Percentiles rank a stretch among this genome's conserved stretches.
These are phyloP conservation scores for Lepidium sativum DNA, from an alignment of 345 rosid species.

Conservation along the genomic window DNA sequence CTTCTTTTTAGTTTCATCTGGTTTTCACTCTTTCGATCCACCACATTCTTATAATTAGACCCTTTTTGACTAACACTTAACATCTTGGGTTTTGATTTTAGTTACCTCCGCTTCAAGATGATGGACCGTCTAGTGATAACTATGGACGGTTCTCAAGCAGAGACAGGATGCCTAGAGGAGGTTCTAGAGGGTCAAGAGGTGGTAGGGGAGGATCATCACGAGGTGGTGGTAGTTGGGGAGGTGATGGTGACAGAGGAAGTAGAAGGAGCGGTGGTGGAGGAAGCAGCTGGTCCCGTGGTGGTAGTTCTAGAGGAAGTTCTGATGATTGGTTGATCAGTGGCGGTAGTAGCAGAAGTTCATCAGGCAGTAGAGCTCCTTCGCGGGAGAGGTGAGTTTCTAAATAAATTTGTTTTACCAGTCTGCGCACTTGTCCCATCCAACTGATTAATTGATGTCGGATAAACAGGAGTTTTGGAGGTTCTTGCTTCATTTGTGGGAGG, in stretches of 20 bases:
- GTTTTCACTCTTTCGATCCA: neutral
- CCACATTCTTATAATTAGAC: neutral
- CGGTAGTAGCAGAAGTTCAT: constrained; percentile 30
- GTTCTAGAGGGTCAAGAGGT: constrained; percentile 34
- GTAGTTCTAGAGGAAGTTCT: constrained; percentile 39
- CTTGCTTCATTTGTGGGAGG: constrained; percentile 73
- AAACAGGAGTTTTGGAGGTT: constrained; percentile 65
- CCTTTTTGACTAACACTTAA: neutral
- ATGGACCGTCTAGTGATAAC: constrained; percentile 71
- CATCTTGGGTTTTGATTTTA: constrained; percentile 22
- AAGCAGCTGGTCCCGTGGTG: constrained; percentile 46
- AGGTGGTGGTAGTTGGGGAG: constrained; percentile 55
- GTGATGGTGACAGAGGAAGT: constrained; percentile 47
- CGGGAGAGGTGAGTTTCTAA: constrained; percentile 45
- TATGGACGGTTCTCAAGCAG: constrained; percentile 76
- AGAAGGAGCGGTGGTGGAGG: constrained; percentile 37
- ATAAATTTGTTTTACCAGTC: neutral
- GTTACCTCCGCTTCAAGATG: constrained; percentile 93
- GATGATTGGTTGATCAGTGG: constrained; percentile 81
- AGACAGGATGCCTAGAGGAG: constrained; percentile 59
- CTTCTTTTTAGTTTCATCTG: neutral
- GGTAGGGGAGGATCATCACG: constrained; percentile 46
- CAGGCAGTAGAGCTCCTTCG: constrained; percentile 43
- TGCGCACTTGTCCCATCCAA: neutral
- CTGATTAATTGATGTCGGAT: neutral